Evolutionary conservation across 208 protist genomes (phyloP).

Genomic region (Leishmania lainsoni): DNA sequence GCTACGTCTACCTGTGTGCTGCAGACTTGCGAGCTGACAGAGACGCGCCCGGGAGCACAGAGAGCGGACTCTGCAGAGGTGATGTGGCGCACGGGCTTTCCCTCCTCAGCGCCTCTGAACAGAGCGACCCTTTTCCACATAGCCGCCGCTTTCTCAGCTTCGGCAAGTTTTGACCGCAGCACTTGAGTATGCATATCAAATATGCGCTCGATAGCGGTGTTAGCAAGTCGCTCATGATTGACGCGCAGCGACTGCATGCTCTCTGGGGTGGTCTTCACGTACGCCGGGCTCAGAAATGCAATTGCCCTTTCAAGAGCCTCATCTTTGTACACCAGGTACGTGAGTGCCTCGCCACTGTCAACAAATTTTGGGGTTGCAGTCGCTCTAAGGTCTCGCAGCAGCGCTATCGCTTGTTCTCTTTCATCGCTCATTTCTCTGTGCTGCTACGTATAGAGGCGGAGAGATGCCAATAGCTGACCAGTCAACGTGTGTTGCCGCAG

Average conservation of each 20-base stretch:
- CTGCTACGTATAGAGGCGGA: background rate
- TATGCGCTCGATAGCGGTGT: slow-evolving; percentile 19
- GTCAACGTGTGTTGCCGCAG: background rate
- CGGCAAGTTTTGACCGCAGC: slow-evolving; percentile 25
- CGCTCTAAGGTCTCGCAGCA: slow-evolving; percentile 8
- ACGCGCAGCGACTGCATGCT: slow-evolving; percentile 6
- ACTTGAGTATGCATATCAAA: slow-evolving; percentile 21
- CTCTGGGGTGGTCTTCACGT: background rate
- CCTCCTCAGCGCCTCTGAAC: background rate
- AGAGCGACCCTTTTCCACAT: slow-evolving; percentile 30
- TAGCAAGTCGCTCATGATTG: slow-evolving; percentile 24
- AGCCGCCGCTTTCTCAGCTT: slow-evolving; percentile 17
- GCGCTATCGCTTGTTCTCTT: slow-evolving; percentile 1
- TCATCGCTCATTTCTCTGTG: background rate
- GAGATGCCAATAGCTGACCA: background rate
- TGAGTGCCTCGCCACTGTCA: slow-evolving; percentile 30
- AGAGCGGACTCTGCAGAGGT: background rate
- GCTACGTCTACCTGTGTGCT: background rate
- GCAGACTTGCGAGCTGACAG: background rate
- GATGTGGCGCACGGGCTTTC: background rate
- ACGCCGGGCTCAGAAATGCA: background rate
- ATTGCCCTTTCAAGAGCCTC: slow-evolving; percentile 21
- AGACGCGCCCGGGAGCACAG: background rate
- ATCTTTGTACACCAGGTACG: slow-evolving; percentile 23
- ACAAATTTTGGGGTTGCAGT: slow-evolving; percentile 18